Evolutionary conservation across 129 eudicot species (phyloP), one percentile per base, ranked within the genome.

Genomic region (Arctium minus): DNA sequence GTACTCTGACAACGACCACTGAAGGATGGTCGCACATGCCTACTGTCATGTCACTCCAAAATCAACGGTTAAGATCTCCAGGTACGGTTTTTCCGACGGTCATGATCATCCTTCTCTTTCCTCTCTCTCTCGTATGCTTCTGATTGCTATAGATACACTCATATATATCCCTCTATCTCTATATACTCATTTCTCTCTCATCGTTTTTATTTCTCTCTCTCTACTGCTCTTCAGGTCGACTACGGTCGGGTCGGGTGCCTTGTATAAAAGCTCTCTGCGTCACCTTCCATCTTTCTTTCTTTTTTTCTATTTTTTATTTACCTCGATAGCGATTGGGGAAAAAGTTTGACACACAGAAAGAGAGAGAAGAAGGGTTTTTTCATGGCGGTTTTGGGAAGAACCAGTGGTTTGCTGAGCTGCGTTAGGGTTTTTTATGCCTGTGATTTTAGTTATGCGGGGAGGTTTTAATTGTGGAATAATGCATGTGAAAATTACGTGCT

Each of bases 1-100:
- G 98, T 95, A 95, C 98, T 85, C 98, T 92, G 99, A 96, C 98
- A 96, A 94, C 85, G 99, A 96, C 99, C 98, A 91, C 92, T 93
- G 96, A 92, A 86, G 98, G 86, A 96, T 93, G 99, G 99, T 91
- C 91, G 97, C 99, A 96, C 99, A 96, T 96, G 99, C 96, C 83
- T 89, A 80, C 96, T 93, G 97, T 93, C 98, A 89, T 82, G 80
- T 92, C 98, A 83, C 85, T 86, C 81, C 86, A 72, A 76, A 81
- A 79, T 82, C 89, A 65, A 93, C 97, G 99, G 98, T 78, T 86
- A 22, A 60, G 91, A 93, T 96, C 88, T 60, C 82, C 90, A 81
- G 82, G 93, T 93, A 96, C 97, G 97, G 85, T 70, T 60, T 37
- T 13, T 22, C 84, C 86, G 11, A 93, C 98, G 97, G 93, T 11